Evolutionary conservation across 2,329 filamentous ascomycete genomes (phyloP), one percentile per base, ranked within the genome.

Genomic region (Fusarium anguioides): DNA sequence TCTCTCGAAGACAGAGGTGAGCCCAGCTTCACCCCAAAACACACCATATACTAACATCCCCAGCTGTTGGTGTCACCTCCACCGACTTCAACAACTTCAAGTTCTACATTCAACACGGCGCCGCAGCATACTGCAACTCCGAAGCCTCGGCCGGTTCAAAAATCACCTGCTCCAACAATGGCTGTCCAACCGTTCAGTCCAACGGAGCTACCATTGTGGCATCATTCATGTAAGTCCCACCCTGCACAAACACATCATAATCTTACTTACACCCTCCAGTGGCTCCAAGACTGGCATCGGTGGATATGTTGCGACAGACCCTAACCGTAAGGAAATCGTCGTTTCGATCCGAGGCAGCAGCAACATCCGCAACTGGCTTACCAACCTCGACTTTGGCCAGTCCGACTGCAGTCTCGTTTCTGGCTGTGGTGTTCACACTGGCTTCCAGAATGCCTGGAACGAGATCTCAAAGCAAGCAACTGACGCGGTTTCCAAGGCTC

Each of bases 351-450:
- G 87, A 37, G 89, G 90, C 67, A 86, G 84, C 47, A 75, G 77
- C 60, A 86, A 84, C 40, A 69, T 89, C 60, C 82, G 83, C 49
- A 91, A 91, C 81, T 90, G 83, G 82, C 80, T 90, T 68, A 81
- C 86, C 50, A 84, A 91, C 62, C n/a, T 80, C 55, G 48, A 76
- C 55, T 80, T 80, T 41, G 45, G 27, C 49, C 74, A 68, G 24
- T 60, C 60, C 4, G 61, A 66, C 63, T 80, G 77, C 55, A 60
- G 64, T 73, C 79, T 69, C 50, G 74, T 35, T 17, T 55, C 39
- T 75, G 80, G 74, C 71, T 91, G 88, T 75, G 66, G 77, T 24
- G 78, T 86, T 4, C 86, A 89, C 76, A 66, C 75, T 4, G 89
- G 89, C 52, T 92, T 91, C 79, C 78, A 79, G 69, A 74, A 74